These are phyloP conservation scores for Trametes versicolor DNA, from an alignment of 1,284 basidiomycete genomes.

Conservation along the genomic window DNA sequence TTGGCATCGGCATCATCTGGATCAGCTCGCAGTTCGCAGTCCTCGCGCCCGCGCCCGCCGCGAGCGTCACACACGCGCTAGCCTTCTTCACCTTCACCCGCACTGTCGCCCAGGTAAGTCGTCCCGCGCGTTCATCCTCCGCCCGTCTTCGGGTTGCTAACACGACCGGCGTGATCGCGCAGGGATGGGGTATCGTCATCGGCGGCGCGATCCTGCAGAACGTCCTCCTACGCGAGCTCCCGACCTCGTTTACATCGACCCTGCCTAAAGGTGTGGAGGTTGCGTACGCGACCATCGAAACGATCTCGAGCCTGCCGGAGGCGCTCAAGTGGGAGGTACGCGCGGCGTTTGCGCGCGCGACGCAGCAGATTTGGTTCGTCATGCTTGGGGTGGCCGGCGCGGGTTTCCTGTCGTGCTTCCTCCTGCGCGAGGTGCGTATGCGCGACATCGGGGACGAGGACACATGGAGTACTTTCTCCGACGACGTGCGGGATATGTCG, in stretches of 20 bases:
- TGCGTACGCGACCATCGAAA: conserved; percentile 35
- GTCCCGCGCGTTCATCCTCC: no score
- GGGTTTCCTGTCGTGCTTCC: conserved; percentile 37
- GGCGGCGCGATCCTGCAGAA: conserved; percentile 32
- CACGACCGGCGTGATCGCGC: not conserved
- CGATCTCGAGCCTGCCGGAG: conserved; percentile 24
- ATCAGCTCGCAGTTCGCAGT: conserved; percentile 43
- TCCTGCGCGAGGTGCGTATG: conserved; percentile 43
- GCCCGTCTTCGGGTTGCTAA: no score
- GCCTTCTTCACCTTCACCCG: conserved; percentile 45
- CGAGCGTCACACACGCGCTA: conserved; percentile 41
- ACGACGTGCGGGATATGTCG: no score
- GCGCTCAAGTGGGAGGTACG: conserved; percentile 29
- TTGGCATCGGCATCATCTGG: conserved; percentile 44
- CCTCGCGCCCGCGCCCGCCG: conserved; percentile 46
- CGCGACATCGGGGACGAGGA: not conserved
- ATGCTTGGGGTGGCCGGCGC: conserved; percentile 34
- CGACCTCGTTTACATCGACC: conserved; percentile 17
- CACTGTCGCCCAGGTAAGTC: conserved; percentile 36
- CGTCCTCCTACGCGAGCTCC: conserved; percentile 21
- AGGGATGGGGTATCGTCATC: conserved; percentile 33
- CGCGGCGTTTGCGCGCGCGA: conserved; percentile 34
- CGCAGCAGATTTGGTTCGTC: conserved; percentile 37
- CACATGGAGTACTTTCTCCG: no score
- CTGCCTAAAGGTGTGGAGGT: conserved; percentile 26